These are phyloP conservation scores for Linnemannia exigua DNA, from an alignment of 192 early-diverging fungal species.

Conservation along the genomic window DNA sequence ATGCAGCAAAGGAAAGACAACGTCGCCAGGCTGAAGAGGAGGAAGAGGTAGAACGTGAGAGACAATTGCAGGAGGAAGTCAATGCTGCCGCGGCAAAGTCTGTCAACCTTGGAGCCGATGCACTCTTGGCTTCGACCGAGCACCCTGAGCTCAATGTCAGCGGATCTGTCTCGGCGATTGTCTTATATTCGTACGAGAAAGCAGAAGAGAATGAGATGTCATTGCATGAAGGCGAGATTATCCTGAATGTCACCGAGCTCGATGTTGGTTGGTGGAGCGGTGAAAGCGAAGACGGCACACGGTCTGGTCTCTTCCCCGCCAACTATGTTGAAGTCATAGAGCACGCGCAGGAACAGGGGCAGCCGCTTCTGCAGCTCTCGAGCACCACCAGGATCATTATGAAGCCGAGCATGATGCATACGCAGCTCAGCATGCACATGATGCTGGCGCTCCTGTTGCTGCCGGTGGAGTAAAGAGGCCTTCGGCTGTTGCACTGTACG, in stretches of 20 bases:
- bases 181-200: slow-evolving; percentile 85
- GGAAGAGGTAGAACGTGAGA: slow-evolving; percentile 16
- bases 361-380: slow-evolving; percentile 7
- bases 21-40: slow-evolving; percentile 55
- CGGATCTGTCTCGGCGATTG: slow-evolving; percentile 67
- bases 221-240: slow-evolving; percentile 86
- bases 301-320: slow-evolving; percentile 86
- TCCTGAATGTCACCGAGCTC: slow-evolving; percentile 82
- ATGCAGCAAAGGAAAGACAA: slow-evolving; percentile 30
- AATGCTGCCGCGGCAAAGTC: slow-evolving; percentile 18
- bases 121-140: slow-evolving; percentile 26
- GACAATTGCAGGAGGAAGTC: slow-evolving; percentile 33
- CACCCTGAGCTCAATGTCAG: slow-evolving; percentile 12
- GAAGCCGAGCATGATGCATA: slow-evolving; percentile 3
- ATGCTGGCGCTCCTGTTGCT: slow-evolving; percentile 15
- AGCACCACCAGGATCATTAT: not conserved
- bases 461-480: slow-evolving; percentile 45
- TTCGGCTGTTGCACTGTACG: slow-evolving; percentile 78
- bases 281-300: slow-evolving; percentile 77
- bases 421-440: slow-evolving; percentile 31
- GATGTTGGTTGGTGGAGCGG: slow-evolving; percentile 97
- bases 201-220: slow-evolving; percentile 89
- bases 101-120: slow-evolving; percentile 32
- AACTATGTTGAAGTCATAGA: slow-evolving; percentile 75
- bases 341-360: slow-evolving; percentile 29